Percentiles rank a stretch among this genome's conserved stretches.
Evolutionary conservation across 371 early-diverging fungal genomes (phyloP).

Genomic region (Capillidium rhysosporum): DNA sequence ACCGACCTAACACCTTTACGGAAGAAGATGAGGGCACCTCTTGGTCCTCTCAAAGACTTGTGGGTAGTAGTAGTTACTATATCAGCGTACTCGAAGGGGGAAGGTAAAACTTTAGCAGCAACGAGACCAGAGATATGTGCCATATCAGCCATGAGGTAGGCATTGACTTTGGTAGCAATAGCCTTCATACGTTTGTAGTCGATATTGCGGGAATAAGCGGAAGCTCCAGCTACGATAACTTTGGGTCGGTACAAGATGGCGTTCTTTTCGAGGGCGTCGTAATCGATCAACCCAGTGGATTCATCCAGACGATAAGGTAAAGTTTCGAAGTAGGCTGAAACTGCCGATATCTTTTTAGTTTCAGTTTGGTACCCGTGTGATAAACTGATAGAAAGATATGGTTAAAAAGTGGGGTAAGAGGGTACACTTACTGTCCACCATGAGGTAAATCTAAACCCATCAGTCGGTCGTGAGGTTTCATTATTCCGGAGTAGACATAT

Average conservation of each 20-base stretch:
- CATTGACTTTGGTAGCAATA: constrained; percentile 67
- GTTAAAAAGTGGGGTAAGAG: not conserved
- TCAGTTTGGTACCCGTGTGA: constrained; percentile 98
- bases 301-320: constrained; percentile 90
- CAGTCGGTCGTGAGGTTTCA: constrained; percentile 95
- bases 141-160: constrained; percentile 96
- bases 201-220: constrained; percentile 90
- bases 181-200: constrained; percentile 86
- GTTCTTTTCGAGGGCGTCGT: constrained; percentile 68
- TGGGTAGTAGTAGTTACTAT: constrained; percentile 99
- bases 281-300: constrained; percentile 86
- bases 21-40: constrained; percentile 97
- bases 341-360: constrained; percentile 93
- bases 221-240: constrained; percentile 95
- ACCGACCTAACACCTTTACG: constrained; percentile 69
- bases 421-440: constrained; percentile 97
- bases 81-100: constrained; percentile 92
- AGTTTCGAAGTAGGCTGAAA: constrained; percentile 95
- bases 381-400: constrained; percentile 27
- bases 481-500: constrained; percentile 87
- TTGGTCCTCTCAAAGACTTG: constrained; percentile 97
- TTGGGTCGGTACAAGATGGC: constrained; percentile 90
- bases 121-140: constrained; percentile 92
- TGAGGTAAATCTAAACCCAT: constrained; percentile 98
- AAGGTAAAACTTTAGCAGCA: constrained; percentile 69